Evolutionary conservation across 2,329 filamentous ascomycete species (phyloP).

Genomic region (Fusarium palustre): DNA sequence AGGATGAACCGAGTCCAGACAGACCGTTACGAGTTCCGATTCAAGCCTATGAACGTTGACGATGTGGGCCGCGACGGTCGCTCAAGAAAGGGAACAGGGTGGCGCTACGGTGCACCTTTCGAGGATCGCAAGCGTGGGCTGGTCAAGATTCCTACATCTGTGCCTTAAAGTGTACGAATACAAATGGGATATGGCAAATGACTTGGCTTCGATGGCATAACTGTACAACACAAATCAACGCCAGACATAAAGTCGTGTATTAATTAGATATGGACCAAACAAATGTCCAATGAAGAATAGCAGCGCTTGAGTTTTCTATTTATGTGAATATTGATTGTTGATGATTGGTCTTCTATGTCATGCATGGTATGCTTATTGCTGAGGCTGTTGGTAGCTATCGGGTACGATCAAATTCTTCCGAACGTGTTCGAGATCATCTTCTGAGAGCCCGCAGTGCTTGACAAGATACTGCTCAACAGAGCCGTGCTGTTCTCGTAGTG

Average conservation of each 20-base stretch:
- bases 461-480: constrained; percentile 73
- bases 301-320: constrained; percentile 17
- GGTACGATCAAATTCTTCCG: constrained; percentile 61
- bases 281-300: constrained; percentile 18
- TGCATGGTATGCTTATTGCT: neutral
- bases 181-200: constrained; percentile 24
- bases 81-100: constrained; percentile 65
- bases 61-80: constrained; percentile 66
- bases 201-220: constrained; percentile 29
- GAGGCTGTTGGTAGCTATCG: constrained; percentile 20
- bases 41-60: constrained; percentile 69
- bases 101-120: constrained; percentile 72
- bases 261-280: constrained; percentile 34
- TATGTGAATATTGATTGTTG: neutral
- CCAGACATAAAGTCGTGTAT: constrained; percentile 41
- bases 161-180: constrained; percentile 58
- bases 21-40: constrained; percentile 71
- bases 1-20: constrained; percentile 60
- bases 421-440: constrained; percentile 65
- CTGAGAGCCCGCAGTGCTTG: constrained; percentile 67
- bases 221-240: constrained; percentile 46
- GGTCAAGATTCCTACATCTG: constrained; percentile 75
- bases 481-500: constrained; percentile 70
- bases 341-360: neutral
- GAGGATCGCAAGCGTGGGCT: constrained; percentile 72